phyloP scores from a whole-genome alignment of 805 yeast genomes.

The Spathaspora girioi region DNA sequence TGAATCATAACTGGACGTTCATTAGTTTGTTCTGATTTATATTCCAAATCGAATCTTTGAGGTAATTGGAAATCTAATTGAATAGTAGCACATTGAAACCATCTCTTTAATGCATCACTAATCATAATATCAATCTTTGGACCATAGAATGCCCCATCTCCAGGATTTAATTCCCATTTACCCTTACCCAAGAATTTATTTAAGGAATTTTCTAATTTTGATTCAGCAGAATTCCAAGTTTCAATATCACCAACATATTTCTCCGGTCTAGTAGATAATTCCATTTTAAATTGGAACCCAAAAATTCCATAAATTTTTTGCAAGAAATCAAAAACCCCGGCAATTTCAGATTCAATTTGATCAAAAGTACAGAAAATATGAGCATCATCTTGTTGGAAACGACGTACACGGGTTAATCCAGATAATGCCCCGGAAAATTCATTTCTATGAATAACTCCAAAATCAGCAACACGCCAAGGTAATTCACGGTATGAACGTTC shows the following conservation, averaged over 20 bases:
- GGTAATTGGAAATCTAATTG: constrained; percentile 99
- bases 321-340: constrained; percentile 81
- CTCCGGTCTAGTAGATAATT: constrained; percentile 95
- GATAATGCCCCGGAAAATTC: constrained; percentile 95
- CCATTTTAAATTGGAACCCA: constrained; percentile 95
- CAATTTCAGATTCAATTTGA: constrained; percentile 85
- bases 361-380: constrained; percentile 94
- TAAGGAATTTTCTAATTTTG: constrained; percentile 76
- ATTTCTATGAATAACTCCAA: constrained; percentile 95
- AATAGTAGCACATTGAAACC: constrained; percentile 99
- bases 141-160: constrained; percentile 96
- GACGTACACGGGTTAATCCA: constrained; percentile 89
- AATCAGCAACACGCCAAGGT: constrained; percentile 99
- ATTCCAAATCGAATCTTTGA: constrained; percentile 85
- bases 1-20: constrained; percentile 98
- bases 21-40: constrained; percentile 55
- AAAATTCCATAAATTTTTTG: constrained; percentile 83
- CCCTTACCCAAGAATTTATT: constrained; percentile 75
- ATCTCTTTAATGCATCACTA: constrained; percentile 89
- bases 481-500: constrained; percentile 95
- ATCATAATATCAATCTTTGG: constrained; percentile 96
- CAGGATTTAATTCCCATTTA: constrained; percentile 91
- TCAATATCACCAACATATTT: constrained; percentile 91
- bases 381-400: constrained; percentile 99
- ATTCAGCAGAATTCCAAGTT: constrained; percentile 92